phyloP scores from a whole-genome alignment of 2,329 filamentous ascomycete species.

The Chrysoporthe cubensis region DNA sequence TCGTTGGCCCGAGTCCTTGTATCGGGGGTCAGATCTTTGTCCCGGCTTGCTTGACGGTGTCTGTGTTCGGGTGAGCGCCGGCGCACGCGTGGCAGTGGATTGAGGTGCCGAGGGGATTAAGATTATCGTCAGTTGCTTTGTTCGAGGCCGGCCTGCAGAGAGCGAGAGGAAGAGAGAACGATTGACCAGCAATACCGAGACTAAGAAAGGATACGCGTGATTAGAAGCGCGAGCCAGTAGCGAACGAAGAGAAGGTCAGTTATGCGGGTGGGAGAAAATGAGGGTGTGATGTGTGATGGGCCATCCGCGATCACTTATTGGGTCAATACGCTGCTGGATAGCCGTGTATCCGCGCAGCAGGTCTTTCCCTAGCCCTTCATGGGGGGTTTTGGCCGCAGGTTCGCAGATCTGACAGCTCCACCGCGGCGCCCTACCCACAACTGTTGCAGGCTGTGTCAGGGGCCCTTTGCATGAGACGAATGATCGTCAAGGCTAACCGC shows the following conservation, averaged over 20 bases:
- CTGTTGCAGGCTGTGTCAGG: constrained; percentile 13
- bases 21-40: background rate
- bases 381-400: constrained; percentile 10
- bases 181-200: constrained; percentile 23
- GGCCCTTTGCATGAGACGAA: constrained; percentile 26
- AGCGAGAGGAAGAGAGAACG: constrained; percentile 6
- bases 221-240: constrained; percentile 1
- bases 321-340: background rate
- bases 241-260: constrained; percentile 13
- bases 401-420: constrained; percentile 22
- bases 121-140: background rate
- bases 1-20: background rate
- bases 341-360: constrained; percentile 6
- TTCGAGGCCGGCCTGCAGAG: constrained; percentile 5
- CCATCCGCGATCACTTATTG: constrained; percentile 15
- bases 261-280: background rate
- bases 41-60: background rate
- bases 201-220: background rate
- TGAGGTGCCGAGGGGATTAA: background rate
- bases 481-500: constrained; percentile 22
- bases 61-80: constrained; percentile 14
- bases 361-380: constrained; percentile 3
- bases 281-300: background rate
- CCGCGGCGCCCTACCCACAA: background rate
- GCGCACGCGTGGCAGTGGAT: constrained; percentile 14